phyloP scores from a whole-genome alignment of 1,284 basidiomycete species.

The Trichosporon ovoides region DNA sequence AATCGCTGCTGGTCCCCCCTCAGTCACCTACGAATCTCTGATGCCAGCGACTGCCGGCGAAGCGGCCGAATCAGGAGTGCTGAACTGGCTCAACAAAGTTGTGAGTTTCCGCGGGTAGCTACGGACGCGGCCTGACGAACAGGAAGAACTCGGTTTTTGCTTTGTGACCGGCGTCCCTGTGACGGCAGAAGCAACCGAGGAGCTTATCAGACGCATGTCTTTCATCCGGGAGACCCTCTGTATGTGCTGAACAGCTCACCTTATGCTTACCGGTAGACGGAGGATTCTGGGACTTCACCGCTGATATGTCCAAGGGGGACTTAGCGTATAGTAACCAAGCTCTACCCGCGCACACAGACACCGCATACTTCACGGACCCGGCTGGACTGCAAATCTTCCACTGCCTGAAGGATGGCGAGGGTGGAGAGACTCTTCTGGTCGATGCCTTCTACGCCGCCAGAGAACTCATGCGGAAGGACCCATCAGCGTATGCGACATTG shows the following conservation, averaged over 20 bases:
- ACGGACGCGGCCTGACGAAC: conserved; percentile 5
- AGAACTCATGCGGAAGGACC: conserved; percentile 66
- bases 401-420: conserved; percentile 78
- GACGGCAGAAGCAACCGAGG: conserved; percentile 78
- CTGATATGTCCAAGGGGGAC: conserved; percentile 84
- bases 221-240: conserved; percentile 94
- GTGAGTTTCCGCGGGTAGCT: conserved; percentile 52
- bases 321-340: conserved; percentile 80
- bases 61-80: conserved; percentile 59
- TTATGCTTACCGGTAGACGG: conserved; percentile 57
- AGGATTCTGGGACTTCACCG: conserved; percentile 95
- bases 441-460: conserved; percentile 91
- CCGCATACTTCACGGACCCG: conserved; percentile 89
- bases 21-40: conserved; percentile 66
- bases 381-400: conserved; percentile 94
- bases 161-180: conserved; percentile 76
- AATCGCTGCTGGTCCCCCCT: conserved; percentile 71
- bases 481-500: conserved; percentile 66
- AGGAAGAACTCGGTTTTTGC: conserved; percentile 84
- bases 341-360: conserved; percentile 89
- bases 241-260: conserved; percentile 40
- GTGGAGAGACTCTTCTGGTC: conserved; percentile 83
- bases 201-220: conserved; percentile 67
- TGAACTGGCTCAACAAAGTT: conserved; percentile 75
- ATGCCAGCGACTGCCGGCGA: conserved; percentile 52